A percentile compares a stretch with the other conserved stretches of the same genome.
Conservation (phyloP, 257 asterid genomes). For the Ophiorrhiza pumila region DNA sequence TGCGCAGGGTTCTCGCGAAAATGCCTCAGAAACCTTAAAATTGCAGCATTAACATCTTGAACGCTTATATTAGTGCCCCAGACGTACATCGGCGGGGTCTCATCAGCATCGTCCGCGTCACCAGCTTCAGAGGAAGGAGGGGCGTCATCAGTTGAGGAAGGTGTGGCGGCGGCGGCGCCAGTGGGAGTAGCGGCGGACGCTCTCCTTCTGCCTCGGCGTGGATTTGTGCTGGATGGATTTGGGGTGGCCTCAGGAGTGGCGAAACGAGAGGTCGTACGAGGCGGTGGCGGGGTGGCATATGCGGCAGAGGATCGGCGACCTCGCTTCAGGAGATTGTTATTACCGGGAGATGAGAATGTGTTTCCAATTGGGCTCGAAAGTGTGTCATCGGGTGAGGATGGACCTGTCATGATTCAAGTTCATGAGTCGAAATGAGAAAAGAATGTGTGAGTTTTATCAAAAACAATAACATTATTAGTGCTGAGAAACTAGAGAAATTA, state of each 20-base stretch:
- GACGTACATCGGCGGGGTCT: constrained; percentile 78
- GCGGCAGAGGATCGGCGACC: constrained; percentile 46
- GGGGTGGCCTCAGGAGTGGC: constrained; percentile 71
- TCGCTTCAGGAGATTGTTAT: constrained; percentile 52
- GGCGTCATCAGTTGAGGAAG: constrained; percentile 59
- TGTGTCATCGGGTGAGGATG: constrained; percentile 65
- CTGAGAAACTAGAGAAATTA: constrained; percentile 14
- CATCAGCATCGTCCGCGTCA: constrained; percentile 54
- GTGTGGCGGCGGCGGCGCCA: constrained; percentile 46
- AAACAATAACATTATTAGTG: not conserved
- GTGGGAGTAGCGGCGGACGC: constrained; percentile 42
- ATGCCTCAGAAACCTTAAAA: constrained; percentile 77
- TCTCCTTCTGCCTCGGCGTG: constrained; percentile 50
- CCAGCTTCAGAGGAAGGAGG: constrained; percentile 78
- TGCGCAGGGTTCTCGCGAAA: constrained; percentile 65
- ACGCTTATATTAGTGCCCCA: constrained; percentile 98
- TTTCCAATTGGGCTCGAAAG: constrained; percentile 81
- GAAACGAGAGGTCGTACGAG: constrained; percentile 41
- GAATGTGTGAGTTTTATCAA: not conserved
- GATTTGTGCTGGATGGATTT: constrained; percentile 49
- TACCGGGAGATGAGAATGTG: constrained; percentile 73
- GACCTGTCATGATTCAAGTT: constrained; percentile 41
- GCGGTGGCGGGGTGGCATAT: constrained; percentile 65
- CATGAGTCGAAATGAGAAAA: not conserved
- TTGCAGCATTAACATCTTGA: constrained; percentile 81